Base-by-base conservation (phyloP, 306 rosid genomes). In the Vachellia collinsii region DNA sequence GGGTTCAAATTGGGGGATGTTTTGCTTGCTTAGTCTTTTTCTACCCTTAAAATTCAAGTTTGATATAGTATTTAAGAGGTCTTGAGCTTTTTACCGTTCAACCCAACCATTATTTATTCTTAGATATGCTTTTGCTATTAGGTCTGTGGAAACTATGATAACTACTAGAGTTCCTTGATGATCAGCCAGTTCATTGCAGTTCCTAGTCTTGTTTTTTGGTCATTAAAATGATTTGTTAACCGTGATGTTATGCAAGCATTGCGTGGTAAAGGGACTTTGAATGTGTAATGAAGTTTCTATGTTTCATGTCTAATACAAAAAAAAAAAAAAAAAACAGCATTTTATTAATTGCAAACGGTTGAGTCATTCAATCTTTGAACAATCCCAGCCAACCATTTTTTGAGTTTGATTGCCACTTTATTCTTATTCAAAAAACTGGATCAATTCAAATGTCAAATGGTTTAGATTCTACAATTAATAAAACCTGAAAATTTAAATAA, bases 101-200 rank as follows among this genome's bases (percentile, higher is more conserved):
- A 53, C 8, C 19, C 23, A 13, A 19, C 23, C 59, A 53, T 53
- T 53, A 53, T 53, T 7, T 17, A 53, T 19, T 19, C 22, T 17
- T 53, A 53, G 17, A 78, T 81, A 6, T 74, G 81, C 41, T 77
- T 43, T 70, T 70, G 50, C 61, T 72, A 61, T 56, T 25, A 38
- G 74, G 48, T 75, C 58, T 78, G 69, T 53, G 76, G 59, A 53
- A 74, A 10, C 79, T 14, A 48, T 64, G 82, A 75, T 73, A 79
- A 38, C 36, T 67, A 56, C 73, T 77, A 66, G 70, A 8, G 36
- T 80, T 72, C 48, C 46, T 65, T 67, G 50, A 44, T 76, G 75
- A 63, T 54, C 34, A 82, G 75, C 63, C 77, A 53, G 69, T 61
- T 47, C 51, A 54, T 29, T n/a, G 34, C 76, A 25, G 25, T 47